These are phyloP conservation scores for Thelephora aurantiotincta DNA, from an alignment of 768 basidiomycete species.

Conservation along the genomic window DNA sequence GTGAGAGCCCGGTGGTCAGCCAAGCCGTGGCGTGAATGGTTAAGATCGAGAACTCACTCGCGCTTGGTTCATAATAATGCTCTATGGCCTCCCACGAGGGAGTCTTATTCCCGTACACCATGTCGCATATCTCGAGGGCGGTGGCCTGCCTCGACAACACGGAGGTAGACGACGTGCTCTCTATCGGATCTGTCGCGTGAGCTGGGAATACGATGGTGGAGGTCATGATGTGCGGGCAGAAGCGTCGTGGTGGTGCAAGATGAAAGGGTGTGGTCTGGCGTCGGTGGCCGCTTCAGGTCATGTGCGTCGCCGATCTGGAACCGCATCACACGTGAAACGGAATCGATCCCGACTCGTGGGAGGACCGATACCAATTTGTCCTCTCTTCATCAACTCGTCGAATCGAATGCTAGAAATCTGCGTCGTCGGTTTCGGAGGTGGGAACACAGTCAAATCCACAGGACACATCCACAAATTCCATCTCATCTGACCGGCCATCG, in stretches of 20 bases:
- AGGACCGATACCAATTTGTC: too few species aligned
- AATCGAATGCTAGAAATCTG: conserved; percentile 7
- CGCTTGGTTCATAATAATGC: conserved; percentile 57
- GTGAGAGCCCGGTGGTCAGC: not conserved
- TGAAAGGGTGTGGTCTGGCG: too few species aligned
- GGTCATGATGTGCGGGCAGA: not conserved
- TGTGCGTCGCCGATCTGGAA: not conserved
- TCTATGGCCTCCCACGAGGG: conserved; percentile 39
- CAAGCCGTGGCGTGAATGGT: conserved; percentile 1
- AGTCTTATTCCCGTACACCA: conserved; percentile 43
- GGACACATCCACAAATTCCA: not conserved
- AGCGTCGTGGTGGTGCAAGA: too few species aligned
- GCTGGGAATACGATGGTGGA: conserved; percentile 1
- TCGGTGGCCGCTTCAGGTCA: not conserved
- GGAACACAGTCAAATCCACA: not conserved
- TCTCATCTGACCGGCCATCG: not conserved
- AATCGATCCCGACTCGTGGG: too few species aligned
- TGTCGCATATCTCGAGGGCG: conserved; percentile 55
- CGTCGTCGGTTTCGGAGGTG: conserved; percentile 13
- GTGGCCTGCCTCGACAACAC: conserved; percentile 32
- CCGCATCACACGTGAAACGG: not conserved
- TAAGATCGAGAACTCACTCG: conserved; percentile 30
- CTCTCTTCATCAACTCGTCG: not conserved
- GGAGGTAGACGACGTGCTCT: not conserved
- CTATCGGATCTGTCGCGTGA: not conserved